These are phyloP conservation scores for Gamarada debralockiae DNA, from an alignment of 495 filamentous ascomycete genomes.

Conservation along the genomic window DNA sequence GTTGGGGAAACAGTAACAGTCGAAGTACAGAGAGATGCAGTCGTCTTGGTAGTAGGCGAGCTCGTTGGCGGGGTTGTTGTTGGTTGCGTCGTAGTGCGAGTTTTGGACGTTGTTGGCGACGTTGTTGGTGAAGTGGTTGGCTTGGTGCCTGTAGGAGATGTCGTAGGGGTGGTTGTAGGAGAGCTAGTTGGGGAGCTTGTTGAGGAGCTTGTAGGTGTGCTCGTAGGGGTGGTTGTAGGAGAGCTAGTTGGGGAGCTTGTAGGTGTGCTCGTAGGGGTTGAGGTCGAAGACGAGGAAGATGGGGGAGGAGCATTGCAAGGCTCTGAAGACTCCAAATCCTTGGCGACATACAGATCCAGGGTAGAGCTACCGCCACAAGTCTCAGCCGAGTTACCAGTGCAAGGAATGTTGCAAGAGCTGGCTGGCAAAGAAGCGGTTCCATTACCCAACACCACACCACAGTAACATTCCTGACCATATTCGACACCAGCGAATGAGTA, in stretches of 20 bases:
- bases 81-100: neutral
- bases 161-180: neutral
- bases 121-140: neutral
- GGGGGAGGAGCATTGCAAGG: conserved; percentile 35
- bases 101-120: neutral
- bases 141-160: conserved; percentile 2
- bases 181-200: neutral
- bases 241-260: neutral
- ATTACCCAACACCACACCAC: conserved; percentile 33
- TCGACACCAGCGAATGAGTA: conserved; percentile 50
- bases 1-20: conserved; percentile 34
- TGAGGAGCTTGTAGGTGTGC: neutral
- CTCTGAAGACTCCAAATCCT: conserved; percentile 34
- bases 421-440: conserved; percentile 33
- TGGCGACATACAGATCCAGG: conserved; percentile 41
- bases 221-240: too few relatives aligned
- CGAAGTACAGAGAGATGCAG: conserved; percentile 32
- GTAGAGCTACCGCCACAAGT: conserved; percentile 41
- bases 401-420: conserved; percentile 38
- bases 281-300: conserved; percentile 1
- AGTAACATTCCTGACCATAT: conserved; percentile 38
- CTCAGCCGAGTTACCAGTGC: conserved; percentile 42
- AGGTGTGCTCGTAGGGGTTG: neutral
- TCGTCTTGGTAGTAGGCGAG: conserved; percentile 28
- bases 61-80: conserved; percentile 4